A percentile compares a stretch with the other conserved stretches of the same genome.
phyloP scores from a whole-genome alignment of 108 stramenopile species.

The Nannochloropsis oceanica region DNA sequence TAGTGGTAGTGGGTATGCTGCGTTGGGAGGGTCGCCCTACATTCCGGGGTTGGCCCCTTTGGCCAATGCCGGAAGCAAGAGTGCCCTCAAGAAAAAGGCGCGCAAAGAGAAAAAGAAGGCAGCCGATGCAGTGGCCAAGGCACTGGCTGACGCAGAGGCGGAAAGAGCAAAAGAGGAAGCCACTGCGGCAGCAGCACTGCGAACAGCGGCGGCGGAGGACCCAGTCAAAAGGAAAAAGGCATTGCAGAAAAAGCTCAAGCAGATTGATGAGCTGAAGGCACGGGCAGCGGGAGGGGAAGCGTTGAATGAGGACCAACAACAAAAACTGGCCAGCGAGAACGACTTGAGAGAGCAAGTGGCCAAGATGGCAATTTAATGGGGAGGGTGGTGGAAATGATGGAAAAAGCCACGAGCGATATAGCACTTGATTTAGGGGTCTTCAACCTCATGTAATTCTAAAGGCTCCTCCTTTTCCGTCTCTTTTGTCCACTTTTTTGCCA shows the following conservation, averaged over 20 bases:
- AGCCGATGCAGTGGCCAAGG: background rate
- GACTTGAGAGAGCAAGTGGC: background rate
- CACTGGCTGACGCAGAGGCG: constrained; percentile 6
- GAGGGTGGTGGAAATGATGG: background rate
- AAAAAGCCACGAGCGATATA: background rate
- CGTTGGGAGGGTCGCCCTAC: background rate
- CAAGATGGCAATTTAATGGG: background rate
- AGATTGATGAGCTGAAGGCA: constrained; percentile 12
- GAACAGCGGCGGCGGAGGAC: constrained; percentile 9
- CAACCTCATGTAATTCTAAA: background rate
- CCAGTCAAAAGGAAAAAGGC: constrained; percentile 24
- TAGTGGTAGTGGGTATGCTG: background rate
- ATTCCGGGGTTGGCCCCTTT: background rate
- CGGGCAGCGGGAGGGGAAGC: constrained; percentile 14
- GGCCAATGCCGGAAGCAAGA: background rate
- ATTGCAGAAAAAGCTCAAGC: constrained; percentile 12
- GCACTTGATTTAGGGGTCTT: background rate
- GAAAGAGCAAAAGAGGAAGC: background rate
- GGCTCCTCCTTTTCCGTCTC: too few species aligned
- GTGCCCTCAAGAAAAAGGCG: background rate
- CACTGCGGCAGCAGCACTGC: background rate
- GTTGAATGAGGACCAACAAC: constrained; percentile 8
- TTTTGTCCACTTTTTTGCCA: too few species aligned
- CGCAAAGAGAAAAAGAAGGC: background rate
- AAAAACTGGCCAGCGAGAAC: background rate